These are phyloP conservation scores for Candida frijolesensis DNA, from an alignment of 1,139 yeast genomes.

Conservation along the genomic window DNA sequence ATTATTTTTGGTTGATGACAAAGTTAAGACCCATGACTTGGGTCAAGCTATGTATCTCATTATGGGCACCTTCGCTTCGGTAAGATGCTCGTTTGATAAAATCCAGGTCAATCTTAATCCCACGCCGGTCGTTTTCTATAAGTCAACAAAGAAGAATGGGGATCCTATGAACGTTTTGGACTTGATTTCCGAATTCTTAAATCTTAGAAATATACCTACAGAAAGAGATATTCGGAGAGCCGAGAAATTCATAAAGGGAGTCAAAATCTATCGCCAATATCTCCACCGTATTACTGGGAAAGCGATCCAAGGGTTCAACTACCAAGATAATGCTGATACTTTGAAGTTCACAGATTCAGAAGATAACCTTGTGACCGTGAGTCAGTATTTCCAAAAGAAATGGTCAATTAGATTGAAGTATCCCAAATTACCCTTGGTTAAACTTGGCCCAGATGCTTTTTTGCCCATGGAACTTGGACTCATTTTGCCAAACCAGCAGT, in stretches of 20 bases:
- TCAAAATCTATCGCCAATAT: conserved; percentile 15
- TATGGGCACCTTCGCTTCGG: conserved; percentile 17
- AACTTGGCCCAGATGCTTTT: conserved; percentile 14
- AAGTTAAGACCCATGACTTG: conserved; percentile 10
- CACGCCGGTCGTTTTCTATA: conserved; percentile 17
- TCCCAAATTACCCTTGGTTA: conserved; percentile 15
- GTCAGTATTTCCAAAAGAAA: conserved; percentile 12
- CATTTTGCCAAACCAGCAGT: conserved; percentile 16
- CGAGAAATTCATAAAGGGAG: conserved; percentile 15
- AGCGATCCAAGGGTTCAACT: conserved; percentile 15
- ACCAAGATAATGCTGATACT: conserved; percentile 11
- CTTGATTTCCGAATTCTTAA: conserved; percentile 13
- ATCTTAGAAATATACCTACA: conserved; percentile 7
- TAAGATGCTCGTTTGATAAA: conserved; percentile 15
- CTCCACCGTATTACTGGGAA: conserved; percentile 11
- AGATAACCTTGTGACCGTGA: conserved; percentile 12
- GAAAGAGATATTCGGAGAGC: conserved; percentile 11
- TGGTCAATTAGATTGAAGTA: conserved; percentile 14
- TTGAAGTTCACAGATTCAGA: conserved; percentile 13
- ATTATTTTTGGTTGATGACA: conserved; percentile 15
- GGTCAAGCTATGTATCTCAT: conserved; percentile 14
- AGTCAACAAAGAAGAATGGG: conserved; percentile 14
- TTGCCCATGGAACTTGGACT: conserved; percentile 17
- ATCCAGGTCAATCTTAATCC: conserved; percentile 15
- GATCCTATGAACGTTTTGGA: conserved; percentile 17